phyloP scores from a whole-genome alignment of 139 green algal genomes.

The Micromonas commoda region DNA sequence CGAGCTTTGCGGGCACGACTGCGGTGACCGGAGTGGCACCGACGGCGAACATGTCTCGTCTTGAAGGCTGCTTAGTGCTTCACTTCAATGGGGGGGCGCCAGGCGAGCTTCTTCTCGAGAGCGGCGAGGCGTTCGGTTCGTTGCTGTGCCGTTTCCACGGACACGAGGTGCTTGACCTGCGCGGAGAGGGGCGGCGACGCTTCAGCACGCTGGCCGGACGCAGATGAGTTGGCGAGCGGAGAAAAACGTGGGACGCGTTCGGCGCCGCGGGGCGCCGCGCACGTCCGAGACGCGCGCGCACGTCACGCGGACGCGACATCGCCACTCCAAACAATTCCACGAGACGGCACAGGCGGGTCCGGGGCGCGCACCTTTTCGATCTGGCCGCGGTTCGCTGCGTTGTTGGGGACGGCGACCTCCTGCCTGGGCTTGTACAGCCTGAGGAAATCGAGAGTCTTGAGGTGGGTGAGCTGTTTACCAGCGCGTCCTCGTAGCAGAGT shows the following conservation, averaged over 20 bases:
- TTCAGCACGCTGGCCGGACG: too few relatives aligned
- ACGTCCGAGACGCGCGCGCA: too few relatives aligned
- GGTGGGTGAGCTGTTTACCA: background rate
- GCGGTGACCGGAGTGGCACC: background rate
- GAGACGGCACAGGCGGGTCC: too few relatives aligned
- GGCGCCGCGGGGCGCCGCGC: too few relatives aligned
- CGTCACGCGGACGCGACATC: too few relatives aligned
- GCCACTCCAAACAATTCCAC: too few relatives aligned
- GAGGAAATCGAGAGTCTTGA: background rate
- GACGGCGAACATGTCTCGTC: background rate
- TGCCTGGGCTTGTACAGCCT: background rate
- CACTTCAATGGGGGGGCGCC: background rate
- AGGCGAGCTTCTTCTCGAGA: background rate
- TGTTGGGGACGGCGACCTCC: background rate
- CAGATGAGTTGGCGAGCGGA: too few relatives aligned
- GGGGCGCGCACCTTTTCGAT: too few relatives aligned
- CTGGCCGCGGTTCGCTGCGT: background rate
- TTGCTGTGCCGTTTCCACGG: background rate
- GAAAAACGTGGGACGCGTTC: too few relatives aligned
- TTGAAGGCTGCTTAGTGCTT: too few relatives aligned
- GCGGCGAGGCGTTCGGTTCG: background rate
- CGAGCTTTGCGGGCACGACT: background rate
- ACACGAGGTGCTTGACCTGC: conserved; percentile 16
- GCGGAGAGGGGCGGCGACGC: too few relatives aligned
- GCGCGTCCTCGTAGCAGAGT: conserved; percentile 10